Percentiles rank a stretch among this genome's conserved stretches.
phyloP scores from a whole-genome alignment of 192 early-diverging fungal genomes.

The Dissophora ornata region DNA sequence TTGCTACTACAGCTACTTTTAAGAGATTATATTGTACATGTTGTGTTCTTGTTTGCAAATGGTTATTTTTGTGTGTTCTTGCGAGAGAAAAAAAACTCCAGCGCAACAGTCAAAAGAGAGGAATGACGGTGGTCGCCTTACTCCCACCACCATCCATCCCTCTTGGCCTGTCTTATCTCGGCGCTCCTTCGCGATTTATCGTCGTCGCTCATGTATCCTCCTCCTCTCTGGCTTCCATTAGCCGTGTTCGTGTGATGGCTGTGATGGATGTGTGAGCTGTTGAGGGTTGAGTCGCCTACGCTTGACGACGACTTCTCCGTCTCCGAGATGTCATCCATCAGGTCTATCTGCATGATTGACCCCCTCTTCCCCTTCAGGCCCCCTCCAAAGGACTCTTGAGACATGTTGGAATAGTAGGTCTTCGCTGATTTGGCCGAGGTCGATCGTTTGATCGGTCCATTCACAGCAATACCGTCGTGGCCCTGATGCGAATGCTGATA shows the following conservation, averaged over 20 bases:
- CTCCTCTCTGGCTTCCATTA: neutral
- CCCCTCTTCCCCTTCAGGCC: slow-evolving; percentile 4
- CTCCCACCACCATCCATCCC: slow-evolving; percentile 28
- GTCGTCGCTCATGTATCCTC: no score
- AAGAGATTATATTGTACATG: no score
- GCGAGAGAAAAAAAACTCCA: no score
- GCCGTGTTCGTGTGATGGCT: no score
- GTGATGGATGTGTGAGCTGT: no score
- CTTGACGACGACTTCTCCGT: neutral
- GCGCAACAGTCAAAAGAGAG: no score
- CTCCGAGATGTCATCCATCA: slow-evolving; percentile 13
- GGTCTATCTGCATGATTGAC: neutral
- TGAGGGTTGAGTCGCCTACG: neutral
- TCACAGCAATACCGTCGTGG: neutral
- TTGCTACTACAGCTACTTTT: no score
- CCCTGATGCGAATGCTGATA: neutral
- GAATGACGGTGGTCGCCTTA: neutral
- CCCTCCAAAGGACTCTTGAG: neutral
- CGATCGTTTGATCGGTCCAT: slow-evolving; percentile 10
- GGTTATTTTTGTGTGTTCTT: no score
- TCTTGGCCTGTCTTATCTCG: slow-evolving; percentile 2
- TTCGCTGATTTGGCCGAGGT: slow-evolving; percentile 5
- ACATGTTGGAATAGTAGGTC: neutral
- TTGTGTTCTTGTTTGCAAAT: no score
- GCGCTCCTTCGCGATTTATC: no score